Percentiles rank a stretch among this genome's conserved stretches.
phyloP scores from a whole-genome alignment of 169 alveolate species.

The Perkinsus chesapeaki region DNA sequence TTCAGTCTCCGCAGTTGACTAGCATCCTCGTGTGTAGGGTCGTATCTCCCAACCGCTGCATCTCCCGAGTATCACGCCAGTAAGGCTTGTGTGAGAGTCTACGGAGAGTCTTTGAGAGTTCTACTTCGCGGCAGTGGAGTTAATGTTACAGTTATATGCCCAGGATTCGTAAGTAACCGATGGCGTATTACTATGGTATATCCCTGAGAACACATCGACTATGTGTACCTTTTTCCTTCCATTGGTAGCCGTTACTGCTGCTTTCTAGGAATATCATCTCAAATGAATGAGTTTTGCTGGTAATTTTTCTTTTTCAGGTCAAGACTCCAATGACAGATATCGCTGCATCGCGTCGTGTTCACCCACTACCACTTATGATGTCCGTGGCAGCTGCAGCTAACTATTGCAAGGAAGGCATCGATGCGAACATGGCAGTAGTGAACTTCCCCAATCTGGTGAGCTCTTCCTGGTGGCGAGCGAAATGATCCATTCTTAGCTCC shows the following conservation, averaged over 20 bases:
- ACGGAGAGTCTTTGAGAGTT: background rate
- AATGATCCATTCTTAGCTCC: background rate
- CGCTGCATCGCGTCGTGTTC: background rate
- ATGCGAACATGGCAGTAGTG: background rate
- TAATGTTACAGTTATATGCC: background rate
- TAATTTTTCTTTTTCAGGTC: background rate
- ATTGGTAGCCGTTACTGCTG: too few species aligned
- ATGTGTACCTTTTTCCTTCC: too few species aligned
- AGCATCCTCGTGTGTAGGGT: background rate
- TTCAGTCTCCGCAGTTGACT: background rate
- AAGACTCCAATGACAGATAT: background rate
- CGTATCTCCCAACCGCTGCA: background rate
- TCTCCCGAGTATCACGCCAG: background rate
- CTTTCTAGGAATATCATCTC: too few species aligned
- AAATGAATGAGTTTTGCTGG: too few species aligned
- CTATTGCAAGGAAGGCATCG: background rate
- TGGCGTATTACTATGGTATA: too few species aligned
- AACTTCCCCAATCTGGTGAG: background rate
- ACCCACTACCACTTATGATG: background rate
- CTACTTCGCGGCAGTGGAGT: background rate
- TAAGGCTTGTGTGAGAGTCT: background rate
- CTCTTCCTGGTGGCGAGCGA: background rate
- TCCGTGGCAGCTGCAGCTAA: background rate
- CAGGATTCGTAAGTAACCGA: background rate
- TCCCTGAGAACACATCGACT: too few species aligned